Evolutionary conservation across 2,329 filamentous ascomycete species (phyloP).

Genomic region (Cadophora malorum): DNA sequence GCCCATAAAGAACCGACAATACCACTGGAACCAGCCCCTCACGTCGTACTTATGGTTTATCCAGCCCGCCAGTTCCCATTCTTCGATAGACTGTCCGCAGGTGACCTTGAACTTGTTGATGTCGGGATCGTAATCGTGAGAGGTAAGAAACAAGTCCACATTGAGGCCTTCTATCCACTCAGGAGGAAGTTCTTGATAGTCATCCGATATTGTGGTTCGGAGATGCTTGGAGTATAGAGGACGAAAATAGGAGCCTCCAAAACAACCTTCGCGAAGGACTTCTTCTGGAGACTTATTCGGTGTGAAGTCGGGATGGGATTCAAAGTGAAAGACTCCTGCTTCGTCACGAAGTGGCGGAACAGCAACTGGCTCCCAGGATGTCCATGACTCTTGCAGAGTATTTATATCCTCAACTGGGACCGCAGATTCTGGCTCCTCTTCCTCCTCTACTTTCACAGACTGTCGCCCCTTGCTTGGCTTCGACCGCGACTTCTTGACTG

Average conservation of each 20-base stretch:
- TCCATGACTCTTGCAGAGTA: conserved; percentile 20
- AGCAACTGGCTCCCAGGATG: conserved; percentile 20
- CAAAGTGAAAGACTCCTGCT: conserved; percentile 25
- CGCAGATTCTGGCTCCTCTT: neutral
- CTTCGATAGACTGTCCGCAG: conserved; percentile 60
- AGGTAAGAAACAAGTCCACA: conserved; percentile 17
- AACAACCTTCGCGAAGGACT: conserved; percentile 28
- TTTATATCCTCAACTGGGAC: neutral
- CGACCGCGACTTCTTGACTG: neutral
- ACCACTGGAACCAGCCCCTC: conserved; percentile 49
- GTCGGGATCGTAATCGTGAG: conserved; percentile 50
- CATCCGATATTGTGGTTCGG: conserved; percentile 26
- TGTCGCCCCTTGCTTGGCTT: neutral
- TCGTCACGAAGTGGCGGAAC: conserved; percentile 20
- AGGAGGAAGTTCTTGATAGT: conserved; percentile 16
- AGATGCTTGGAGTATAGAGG: conserved; percentile 31
- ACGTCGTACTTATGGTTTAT: conserved; percentile 60
- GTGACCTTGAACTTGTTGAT: conserved; percentile 60
- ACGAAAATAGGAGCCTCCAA: conserved; percentile 27
- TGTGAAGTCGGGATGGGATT: conserved; percentile 24
- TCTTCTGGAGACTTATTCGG: conserved; percentile 27
- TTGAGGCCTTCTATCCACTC: conserved; percentile 18
- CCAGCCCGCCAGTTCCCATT: conserved; percentile 62
- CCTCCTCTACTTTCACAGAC: conserved; percentile 17
- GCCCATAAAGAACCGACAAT: conserved; percentile 26